These are phyloP conservation scores for Albifimbria verrucaria DNA, from an alignment of 2,329 filamentous ascomycete genomes.

Conservation along the genomic window DNA sequence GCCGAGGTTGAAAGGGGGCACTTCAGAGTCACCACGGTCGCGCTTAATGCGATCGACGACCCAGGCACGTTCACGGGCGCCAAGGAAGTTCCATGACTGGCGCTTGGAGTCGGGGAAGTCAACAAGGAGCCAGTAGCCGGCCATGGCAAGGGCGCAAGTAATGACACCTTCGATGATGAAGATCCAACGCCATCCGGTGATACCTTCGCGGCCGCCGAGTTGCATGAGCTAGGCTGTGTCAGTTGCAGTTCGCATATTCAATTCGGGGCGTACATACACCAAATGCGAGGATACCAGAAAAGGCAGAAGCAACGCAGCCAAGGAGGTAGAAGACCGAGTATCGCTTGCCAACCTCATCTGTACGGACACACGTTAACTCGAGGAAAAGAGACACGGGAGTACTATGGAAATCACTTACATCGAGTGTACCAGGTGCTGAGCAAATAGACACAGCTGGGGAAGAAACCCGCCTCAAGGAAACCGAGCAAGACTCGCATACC, in stretches of 20 bases:
- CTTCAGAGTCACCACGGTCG: conserved; percentile 55
- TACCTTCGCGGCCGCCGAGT: conserved; percentile 51
- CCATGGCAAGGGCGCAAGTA: conserved; percentile 49
- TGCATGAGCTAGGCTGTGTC: conserved; percentile 51
- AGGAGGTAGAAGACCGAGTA: conserved; percentile 69
- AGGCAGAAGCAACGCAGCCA: conserved; percentile 63
- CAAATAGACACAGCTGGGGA: conserved; percentile 67
- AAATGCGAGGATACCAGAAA: conserved; percentile 66
- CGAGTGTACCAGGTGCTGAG: conserved; percentile 72
- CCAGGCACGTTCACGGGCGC: conserved; percentile 47
- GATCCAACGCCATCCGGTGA: conserved; percentile 66
- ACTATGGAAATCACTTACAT: conserved; percentile 51
- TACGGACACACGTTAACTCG: background rate
- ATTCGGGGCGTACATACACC: conserved; percentile 45
- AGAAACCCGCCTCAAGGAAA: conserved; percentile 67
- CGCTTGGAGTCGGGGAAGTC: conserved; percentile 60
- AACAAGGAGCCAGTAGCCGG: conserved; percentile 56
- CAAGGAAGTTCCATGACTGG: conserved; percentile 51
- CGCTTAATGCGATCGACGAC: conserved; percentile 50
- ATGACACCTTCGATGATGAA: conserved; percentile 54
- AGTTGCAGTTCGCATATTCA: conserved; percentile 27
- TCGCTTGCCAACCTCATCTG: conserved; percentile 66
- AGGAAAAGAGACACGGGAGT: too few relatives aligned
- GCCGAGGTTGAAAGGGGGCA: conserved; percentile 47
- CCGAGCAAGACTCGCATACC: conserved; percentile 59